Evolutionary conservation across 2,329 filamentous ascomycete species (phyloP).

Genomic region (Fusarium miscanthi): DNA sequence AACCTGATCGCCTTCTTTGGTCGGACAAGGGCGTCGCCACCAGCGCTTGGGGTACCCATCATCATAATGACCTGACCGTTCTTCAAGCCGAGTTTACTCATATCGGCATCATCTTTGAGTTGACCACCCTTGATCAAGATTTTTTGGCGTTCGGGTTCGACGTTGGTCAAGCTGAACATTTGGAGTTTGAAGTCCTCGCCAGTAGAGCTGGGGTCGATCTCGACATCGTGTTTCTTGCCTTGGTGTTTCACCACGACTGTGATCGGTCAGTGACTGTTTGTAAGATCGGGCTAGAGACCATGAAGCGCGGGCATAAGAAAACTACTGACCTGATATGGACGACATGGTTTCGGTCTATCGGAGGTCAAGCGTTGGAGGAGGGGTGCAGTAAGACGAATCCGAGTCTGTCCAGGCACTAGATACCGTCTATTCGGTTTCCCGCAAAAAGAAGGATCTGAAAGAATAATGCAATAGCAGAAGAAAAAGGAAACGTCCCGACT

Average conservation of each 20-base stretch:
- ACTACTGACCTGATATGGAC: constrained; percentile 63
- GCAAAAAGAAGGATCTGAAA: neutral
- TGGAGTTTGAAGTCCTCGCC: constrained; percentile 97
- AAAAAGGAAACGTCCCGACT: neutral
- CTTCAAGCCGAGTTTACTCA: constrained; percentile 87
- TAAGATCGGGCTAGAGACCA: neutral
- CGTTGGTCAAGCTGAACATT: constrained; percentile 92
- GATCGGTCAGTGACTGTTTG: constrained; percentile 28
- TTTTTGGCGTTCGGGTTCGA: constrained; percentile 96
- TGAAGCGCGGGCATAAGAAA: constrained; percentile 17
- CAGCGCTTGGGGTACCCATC: constrained; percentile 88
- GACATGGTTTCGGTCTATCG: constrained; percentile 57
- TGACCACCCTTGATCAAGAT: constrained; percentile 93
- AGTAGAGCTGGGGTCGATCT: constrained; percentile 84
- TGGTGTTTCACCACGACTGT: constrained; percentile 93
- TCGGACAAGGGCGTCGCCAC: constrained; percentile 69
- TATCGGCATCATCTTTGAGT: constrained; percentile 92
- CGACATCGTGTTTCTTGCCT: constrained; percentile 94
- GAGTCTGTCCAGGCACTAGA: neutral
- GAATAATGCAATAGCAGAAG: neutral
- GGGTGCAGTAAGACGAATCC: neutral
- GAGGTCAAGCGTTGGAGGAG: constrained; percentile 20
- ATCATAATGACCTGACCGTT: constrained; percentile 91
- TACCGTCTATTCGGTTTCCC: neutral
- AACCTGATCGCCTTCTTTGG: constrained; percentile 89